phyloP scores from a whole-genome alignment of 2,329 filamentous ascomycete species.

The Coleophoma eucalyptorum region DNA sequence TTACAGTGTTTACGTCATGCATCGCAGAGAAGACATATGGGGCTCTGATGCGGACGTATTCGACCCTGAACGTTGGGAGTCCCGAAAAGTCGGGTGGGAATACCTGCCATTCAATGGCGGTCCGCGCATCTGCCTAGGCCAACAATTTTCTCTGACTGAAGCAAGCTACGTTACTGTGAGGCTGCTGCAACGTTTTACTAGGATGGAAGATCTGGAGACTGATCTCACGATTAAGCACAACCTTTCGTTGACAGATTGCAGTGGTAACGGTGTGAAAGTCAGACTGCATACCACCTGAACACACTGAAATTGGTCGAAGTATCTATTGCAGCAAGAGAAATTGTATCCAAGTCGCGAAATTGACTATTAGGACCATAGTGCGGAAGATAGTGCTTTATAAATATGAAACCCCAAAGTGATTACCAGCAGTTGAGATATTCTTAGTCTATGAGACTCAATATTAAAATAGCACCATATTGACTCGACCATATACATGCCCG shows the following conservation, averaged over 20 bases:
- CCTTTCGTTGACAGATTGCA: slow-evolving; percentile 21
- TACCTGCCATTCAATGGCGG: slow-evolving; percentile 36
- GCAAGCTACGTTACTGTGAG: slow-evolving; percentile 29
- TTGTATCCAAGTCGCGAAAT: too few species aligned
- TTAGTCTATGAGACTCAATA: too few species aligned
- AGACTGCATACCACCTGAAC: slow-evolving; percentile 7
- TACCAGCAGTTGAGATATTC: too few species aligned
- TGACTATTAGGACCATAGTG: too few species aligned
- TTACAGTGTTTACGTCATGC: slow-evolving; percentile 28
- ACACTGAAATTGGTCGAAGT: too few species aligned
- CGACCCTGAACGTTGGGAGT: slow-evolving; percentile 31
- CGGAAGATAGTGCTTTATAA: too few species aligned
- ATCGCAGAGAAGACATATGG: slow-evolving; percentile 32
- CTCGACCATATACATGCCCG: too few species aligned
- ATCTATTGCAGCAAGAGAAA: too few species aligned
- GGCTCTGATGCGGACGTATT: slow-evolving; percentile 31
- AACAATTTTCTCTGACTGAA: slow-evolving; percentile 34
- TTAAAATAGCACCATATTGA: too few species aligned
- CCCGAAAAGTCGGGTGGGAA: slow-evolving; percentile 39
- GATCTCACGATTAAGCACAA: slow-evolving; percentile 23
- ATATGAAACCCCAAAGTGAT: too few species aligned
- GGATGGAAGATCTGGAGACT: slow-evolving; percentile 26
- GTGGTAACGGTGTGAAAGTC: slow-evolving; percentile 30
- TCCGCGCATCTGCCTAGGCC: slow-evolving; percentile 31
- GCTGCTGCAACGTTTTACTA: slow-evolving; percentile 29